These are phyloP conservation scores for Penicillium coprophilum DNA, from an alignment of 495 filamentous ascomycete genomes.

Conservation along the genomic window DNA sequence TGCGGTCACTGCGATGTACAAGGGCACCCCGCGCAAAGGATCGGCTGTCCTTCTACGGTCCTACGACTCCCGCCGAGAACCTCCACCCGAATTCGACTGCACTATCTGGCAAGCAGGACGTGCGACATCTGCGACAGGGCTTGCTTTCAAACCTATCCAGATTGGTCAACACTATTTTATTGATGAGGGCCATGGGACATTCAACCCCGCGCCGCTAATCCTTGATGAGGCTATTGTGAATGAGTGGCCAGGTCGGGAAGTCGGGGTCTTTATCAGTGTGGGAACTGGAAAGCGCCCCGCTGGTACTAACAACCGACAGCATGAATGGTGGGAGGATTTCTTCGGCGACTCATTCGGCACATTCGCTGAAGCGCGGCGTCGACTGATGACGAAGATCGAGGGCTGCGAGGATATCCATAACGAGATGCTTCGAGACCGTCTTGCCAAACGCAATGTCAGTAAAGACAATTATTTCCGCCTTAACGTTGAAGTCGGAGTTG, in stretches of 20 bases:
- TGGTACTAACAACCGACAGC: conserved; percentile 62
- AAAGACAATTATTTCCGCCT: conserved; percentile 94
- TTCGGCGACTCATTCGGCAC: conserved; percentile 69
- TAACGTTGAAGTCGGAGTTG: conserved; percentile 95
- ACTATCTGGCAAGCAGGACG: conserved; percentile 95
- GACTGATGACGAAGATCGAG: conserved; percentile 86
- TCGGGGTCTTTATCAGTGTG: conserved; percentile 86
- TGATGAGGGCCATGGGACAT: conserved; percentile 88
- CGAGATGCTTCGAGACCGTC: conserved; percentile 72
- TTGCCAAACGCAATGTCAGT: conserved; percentile 75
- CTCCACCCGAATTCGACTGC: conserved; percentile 83
- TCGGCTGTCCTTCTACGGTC: conserved; percentile 76
- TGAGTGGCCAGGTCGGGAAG: conserved; percentile 90
- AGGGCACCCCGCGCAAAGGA: conserved; percentile 66
- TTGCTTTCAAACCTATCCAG: conserved; percentile 94
- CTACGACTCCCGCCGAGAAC: conserved; percentile 91
- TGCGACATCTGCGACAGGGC: conserved; percentile 86
- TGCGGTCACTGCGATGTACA: conserved; percentile 88
- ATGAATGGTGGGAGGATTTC: conserved; percentile 92
- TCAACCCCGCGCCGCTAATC: conserved; percentile 82
- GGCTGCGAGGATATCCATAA: conserved; percentile 91
- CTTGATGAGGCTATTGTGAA: conserved; percentile 89
- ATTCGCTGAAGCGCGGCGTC: conserved; percentile 83
- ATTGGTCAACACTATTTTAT: conserved; percentile 92
- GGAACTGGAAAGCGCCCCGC: conserved; percentile 87